Conservation (phyloP, 2,329 filamentous ascomycete species). For the Sporothrix dimorphospora region DNA sequence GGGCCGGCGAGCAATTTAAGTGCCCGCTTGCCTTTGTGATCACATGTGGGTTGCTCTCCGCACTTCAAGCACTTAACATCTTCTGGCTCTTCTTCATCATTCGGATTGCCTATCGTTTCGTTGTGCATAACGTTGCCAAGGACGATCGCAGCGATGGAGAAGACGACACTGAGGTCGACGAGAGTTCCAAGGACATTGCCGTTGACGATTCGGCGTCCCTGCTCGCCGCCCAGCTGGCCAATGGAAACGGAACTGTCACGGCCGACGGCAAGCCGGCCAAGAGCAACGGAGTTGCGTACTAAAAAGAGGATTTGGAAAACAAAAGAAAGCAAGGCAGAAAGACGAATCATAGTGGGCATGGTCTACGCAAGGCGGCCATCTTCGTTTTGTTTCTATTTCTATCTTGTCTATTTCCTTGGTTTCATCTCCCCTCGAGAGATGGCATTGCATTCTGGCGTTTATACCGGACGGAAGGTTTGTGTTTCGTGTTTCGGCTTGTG, state of each 20-base stretch:
- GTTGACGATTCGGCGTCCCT: slow-evolving; percentile 5
- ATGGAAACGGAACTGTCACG: slow-evolving; percentile 36
- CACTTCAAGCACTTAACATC: slow-evolving; percentile 74
- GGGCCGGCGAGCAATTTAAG: slow-evolving; percentile 78
- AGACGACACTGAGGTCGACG: slow-evolving; percentile 62
- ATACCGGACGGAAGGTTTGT: slow-evolving; percentile 13
- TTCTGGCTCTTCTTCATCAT: slow-evolving; percentile 82
- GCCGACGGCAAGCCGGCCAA: slow-evolving; percentile 33
- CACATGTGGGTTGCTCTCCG: slow-evolving; percentile 64
- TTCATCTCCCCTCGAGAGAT: neutral
- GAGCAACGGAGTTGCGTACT: slow-evolving; percentile 21
- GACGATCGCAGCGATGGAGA: slow-evolving; percentile 74
- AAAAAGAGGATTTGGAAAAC: neutral
- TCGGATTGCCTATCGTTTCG: slow-evolving; percentile 72
- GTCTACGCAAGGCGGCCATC: too few relatives aligned
- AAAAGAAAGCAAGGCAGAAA: neutral
- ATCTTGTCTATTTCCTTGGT: neutral
- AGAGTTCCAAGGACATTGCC: slow-evolving; percentile 31
- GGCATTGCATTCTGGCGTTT: slow-evolving; percentile 31
- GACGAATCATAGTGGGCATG: neutral
- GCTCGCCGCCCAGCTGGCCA: slow-evolving; percentile 9
- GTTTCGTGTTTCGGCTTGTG: slow-evolving; percentile 1
- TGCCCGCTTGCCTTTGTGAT: slow-evolving; percentile 71
- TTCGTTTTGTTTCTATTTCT: neutral
- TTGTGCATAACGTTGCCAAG: slow-evolving; percentile 61